These are phyloP conservation scores for Oemleria cerasiformis DNA, from an alignment of 306 rosid genomes.

Conservation along the genomic window DNA sequence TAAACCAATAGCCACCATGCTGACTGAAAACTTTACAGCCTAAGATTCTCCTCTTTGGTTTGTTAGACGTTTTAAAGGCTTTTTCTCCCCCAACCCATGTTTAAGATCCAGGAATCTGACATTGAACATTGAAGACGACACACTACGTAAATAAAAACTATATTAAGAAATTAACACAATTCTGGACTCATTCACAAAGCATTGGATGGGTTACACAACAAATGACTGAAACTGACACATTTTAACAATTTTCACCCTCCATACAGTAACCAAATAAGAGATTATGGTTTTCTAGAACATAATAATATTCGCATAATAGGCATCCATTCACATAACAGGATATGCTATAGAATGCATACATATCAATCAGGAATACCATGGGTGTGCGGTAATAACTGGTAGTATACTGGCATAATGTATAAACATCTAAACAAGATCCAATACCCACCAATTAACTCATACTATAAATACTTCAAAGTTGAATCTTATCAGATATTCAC, in stretches of 20 bases:
- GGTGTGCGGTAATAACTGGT: not conserved
- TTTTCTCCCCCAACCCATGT: not conserved
- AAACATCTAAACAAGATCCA: not conserved
- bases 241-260: not conserved
- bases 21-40: not conserved
- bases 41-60: not conserved
- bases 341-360: not conserved
- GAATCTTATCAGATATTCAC: not conserved
- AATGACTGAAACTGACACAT: conserved; percentile 3
- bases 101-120: not conserved
- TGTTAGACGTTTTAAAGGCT: not conserved
- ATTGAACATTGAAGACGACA: not conserved
- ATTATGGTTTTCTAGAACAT: not conserved
- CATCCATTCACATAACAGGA: not conserved
- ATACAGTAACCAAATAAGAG: not conserved
- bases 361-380: not conserved
- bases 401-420: not conserved
- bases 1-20: not conserved
- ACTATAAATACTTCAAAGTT: not conserved
- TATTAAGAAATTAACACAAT: not conserved
- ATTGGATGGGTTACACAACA: not conserved
- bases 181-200: not conserved
- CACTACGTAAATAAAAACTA: not conserved
- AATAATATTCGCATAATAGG: not conserved
- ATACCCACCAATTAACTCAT: not conserved